phyloP scores from a whole-genome alignment of 2,329 filamentous ascomycete species.

The Aspergillus terreus region DNA sequence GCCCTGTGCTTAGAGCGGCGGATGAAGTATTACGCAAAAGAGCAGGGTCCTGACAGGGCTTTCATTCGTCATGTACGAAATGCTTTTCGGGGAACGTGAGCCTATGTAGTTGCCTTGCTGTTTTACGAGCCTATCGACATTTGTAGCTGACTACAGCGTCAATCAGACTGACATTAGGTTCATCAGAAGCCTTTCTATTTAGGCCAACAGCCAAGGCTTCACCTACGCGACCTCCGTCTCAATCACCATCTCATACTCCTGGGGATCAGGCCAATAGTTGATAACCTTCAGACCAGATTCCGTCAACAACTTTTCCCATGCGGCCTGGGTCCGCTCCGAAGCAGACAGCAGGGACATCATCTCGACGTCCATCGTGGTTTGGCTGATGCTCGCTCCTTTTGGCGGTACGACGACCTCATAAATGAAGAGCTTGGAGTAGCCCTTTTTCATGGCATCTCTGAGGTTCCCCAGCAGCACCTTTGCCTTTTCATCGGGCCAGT shows the following conservation, averaged over 20 bases:
- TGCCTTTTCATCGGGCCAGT: conserved; percentile 39
- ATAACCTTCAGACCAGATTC: conserved; percentile 24
- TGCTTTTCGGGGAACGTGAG: not conserved
- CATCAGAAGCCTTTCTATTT: too few relatives aligned
- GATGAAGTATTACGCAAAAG: too few relatives aligned
- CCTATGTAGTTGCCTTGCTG: not conserved
- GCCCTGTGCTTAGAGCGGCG: too few relatives aligned
- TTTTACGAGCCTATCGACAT: not conserved
- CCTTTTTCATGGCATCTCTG: conserved; percentile 34
- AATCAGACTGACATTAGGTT: too few relatives aligned
- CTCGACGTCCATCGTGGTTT: conserved; percentile 33
- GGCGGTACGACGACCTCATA: conserved; percentile 39
- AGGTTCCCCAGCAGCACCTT: conserved; percentile 28
- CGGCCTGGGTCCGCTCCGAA: conserved; percentile 26
- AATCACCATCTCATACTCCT: conserved; percentile 27
- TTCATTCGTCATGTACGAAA: too few relatives aligned
- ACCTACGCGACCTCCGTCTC: conserved; percentile 18
- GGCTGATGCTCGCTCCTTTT: conserved; percentile 26
- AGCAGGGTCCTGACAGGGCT: too few relatives aligned
- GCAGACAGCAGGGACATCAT: conserved; percentile 48
- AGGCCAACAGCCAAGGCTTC: too few relatives aligned
- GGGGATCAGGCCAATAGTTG: conserved; percentile 28
- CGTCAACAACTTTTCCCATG: conserved; percentile 25
- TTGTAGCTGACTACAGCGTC: too few relatives aligned
- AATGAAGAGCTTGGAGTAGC: conserved; percentile 37